Base-by-base conservation (phyloP, 2,329 filamentous ascomycete species). In the Zasmidium angulare region DNA sequence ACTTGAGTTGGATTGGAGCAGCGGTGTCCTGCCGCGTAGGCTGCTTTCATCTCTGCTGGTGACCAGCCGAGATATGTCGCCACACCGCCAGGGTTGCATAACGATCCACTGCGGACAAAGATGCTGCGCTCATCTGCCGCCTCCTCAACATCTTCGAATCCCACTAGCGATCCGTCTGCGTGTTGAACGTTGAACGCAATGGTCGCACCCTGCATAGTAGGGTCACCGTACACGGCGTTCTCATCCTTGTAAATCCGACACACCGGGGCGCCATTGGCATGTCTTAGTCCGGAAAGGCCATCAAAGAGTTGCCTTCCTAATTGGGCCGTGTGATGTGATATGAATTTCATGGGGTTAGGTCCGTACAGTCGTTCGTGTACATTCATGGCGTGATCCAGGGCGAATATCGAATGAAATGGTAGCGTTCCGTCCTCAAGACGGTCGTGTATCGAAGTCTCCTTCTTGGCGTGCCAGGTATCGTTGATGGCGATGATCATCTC, bases 371-470 rank as follows among this genome's bases (percentile, higher is more conserved):
- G 75, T 31, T 73, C 68, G 69, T 89, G 84, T 0, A 81, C 79
- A 36, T 81, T 78, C 26, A 88, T 82, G 1, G 85, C 85, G 59
- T 84, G 79, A 2, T 81, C 82, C 20, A 88, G 75, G 0, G 86
- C 86, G 55, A 88, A 76, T 60, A 89, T 88, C 60, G 76, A 86
- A 68, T 87, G 86, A 65, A 87, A 87, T 1, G 86, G 84, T 10
- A 86, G 74, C 1, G 86, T 89, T 1, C 87, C 87, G 65, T 90
- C 87, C 68, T 90, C 87, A 7, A 89, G 78, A 1, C 79, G 78
- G 46, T 86, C 84, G 66, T 88, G 84, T 2, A 86, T 74, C 49
- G 78, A 76, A 53, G 78, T 79, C 63, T 77, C 65, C 56, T 82
- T 86, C 63, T 77, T 84, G 29, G 77, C 79, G 69, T 83, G 82